A percentile compares a stretch with the other conserved stretches of the same genome.
Conservation (phyloP, 345 rosid species). For the Ceriops zippeliana region DNA sequence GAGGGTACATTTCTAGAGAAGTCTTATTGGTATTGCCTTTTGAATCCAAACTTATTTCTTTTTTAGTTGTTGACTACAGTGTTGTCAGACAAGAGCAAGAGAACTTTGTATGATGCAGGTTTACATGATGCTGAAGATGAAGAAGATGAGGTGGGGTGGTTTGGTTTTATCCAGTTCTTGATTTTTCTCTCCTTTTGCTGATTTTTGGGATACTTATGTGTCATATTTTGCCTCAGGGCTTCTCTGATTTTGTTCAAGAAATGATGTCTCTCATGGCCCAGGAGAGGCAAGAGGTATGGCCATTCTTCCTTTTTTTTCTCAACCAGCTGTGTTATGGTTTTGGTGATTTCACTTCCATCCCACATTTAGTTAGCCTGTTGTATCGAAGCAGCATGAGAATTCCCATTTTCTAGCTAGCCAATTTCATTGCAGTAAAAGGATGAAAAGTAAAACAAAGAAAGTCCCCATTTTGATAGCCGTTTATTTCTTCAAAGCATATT, state of each 20-base stretch:
- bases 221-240: conserved; percentile 35
- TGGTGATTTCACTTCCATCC: not conserved
- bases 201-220: not conserved
- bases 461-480: no score
- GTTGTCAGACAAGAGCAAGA: conserved; percentile 49
- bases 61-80: conserved; percentile 25
- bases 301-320: no score
- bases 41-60: not conserved
- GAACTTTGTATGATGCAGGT: conserved; percentile 46
- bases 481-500: no score
- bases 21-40: not conserved
- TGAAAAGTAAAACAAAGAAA: no score
- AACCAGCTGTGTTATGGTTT: not conserved
- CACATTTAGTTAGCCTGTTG: not conserved
- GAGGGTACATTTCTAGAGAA: not conserved
- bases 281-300: conserved; percentile 36
- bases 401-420: no score
- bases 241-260: conserved; percentile 51
- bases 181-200: not conserved
- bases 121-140: conserved; percentile 44
- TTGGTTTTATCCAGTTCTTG: no score
- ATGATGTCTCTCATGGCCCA: conserved; percentile 47
- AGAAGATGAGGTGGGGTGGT: conserved; percentile 41
- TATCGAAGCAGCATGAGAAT: no score
- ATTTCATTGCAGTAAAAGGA: no score